These are phyloP conservation scores for Pichia ethanolica DNA, from an alignment of 805 yeast genomes.

Conservation along the genomic window DNA sequence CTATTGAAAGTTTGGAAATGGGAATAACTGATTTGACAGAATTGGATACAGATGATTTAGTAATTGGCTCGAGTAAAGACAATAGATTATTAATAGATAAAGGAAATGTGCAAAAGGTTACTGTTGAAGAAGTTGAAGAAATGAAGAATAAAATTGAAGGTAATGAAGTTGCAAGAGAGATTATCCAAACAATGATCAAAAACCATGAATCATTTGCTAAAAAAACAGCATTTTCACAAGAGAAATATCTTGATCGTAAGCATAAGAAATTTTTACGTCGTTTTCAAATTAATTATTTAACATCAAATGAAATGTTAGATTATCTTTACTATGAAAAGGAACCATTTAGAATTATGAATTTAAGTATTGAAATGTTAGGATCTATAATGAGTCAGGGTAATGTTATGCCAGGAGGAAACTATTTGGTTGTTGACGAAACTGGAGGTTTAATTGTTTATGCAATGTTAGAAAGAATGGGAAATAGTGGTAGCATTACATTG, in stretches of 20 bases:
- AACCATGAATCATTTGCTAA: slow-evolving; percentile 82
- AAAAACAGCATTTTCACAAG: slow-evolving; percentile 85
- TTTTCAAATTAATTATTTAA: slow-evolving; percentile 73
- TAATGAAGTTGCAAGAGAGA: slow-evolving; percentile 58
- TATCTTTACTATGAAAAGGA: slow-evolving; percentile 69
- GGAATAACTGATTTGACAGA: slow-evolving; percentile 15
- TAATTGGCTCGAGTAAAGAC: slow-evolving; percentile 21
- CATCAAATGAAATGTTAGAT: slow-evolving; percentile 62
- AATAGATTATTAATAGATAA: slow-evolving; percentile 61
- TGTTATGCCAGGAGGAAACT: slow-evolving; percentile 83
- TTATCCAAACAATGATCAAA: slow-evolving; percentile 74
- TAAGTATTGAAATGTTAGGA: slow-evolving; percentile 82
- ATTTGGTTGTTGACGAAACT: slow-evolving; percentile 87
- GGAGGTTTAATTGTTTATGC: slow-evolving; percentile 85
- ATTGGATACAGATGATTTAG: slow-evolving; percentile 21
- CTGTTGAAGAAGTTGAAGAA: slow-evolving; percentile 75
- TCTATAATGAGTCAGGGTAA: slow-evolving; percentile 71
- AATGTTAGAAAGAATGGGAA: slow-evolving; percentile 85
- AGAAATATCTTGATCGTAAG: slow-evolving; percentile 84
- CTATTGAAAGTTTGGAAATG: slow-evolving; percentile 31
- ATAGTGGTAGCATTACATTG: slow-evolving; percentile 58
- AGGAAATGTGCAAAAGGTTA: slow-evolving; percentile 67
- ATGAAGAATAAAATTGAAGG: slow-evolving; percentile 67
- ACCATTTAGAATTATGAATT: slow-evolving; percentile 59
- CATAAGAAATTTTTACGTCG: slow-evolving; percentile 84